phyloP scores from a whole-genome alignment of 345 rosid genomes.

The Gossypium anomalum region DNA sequence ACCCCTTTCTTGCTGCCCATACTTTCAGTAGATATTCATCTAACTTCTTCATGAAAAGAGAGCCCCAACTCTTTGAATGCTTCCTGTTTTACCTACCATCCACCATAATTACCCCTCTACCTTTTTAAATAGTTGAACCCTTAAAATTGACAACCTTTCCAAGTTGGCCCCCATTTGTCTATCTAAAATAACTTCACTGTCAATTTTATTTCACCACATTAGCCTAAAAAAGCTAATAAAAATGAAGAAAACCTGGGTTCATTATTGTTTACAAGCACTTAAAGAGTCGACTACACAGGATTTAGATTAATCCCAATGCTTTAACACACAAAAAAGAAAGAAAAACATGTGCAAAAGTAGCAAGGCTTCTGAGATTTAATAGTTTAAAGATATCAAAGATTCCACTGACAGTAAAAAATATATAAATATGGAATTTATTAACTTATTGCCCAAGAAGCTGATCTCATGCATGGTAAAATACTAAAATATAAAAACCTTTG shows the following conservation, averaged over 20 bases:
- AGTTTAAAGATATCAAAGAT: not conserved
- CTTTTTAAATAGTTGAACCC: not conserved
- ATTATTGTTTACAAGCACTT: not conserved
- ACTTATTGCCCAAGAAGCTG: conserved; percentile 7
- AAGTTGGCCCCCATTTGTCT: not conserved
- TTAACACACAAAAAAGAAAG: not conserved
- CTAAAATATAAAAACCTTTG: not conserved
- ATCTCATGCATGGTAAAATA: not conserved
- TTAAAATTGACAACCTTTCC: not conserved
- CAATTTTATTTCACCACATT: not conserved
- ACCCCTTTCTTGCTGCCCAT: not conserved
- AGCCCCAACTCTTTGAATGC: not conserved
- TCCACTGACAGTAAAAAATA: not conserved
- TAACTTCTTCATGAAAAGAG: not conserved
- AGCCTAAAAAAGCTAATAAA: not conserved
- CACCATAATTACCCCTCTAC: not conserved
- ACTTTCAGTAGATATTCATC: not conserved
- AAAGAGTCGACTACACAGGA: too few relatives aligned
- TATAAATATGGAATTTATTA: not conserved
- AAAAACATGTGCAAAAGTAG: too few relatives aligned
- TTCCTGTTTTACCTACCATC: conserved; percentile 7
- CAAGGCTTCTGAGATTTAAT: not conserved
- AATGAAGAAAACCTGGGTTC: not conserved
- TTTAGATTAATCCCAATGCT: not conserved
- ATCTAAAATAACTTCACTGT: not conserved